A percentile compares a stretch with the other conserved stretches of the same genome.
Evolutionary conservation across 2,329 filamentous ascomycete species (phyloP).

Genomic region (Furcasterigmium furcatum): DNA sequence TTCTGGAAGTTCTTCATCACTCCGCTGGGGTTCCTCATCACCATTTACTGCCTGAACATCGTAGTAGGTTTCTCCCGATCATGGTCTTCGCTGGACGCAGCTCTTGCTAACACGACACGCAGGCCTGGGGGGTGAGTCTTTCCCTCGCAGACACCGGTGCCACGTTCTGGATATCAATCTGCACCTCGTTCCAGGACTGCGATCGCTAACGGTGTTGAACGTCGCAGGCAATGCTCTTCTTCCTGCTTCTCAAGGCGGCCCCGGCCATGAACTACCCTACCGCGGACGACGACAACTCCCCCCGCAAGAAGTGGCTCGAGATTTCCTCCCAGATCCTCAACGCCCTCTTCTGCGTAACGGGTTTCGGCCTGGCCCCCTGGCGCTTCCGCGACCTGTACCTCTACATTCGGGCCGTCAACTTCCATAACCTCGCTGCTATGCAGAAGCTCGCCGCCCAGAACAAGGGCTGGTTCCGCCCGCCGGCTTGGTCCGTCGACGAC

Average conservation of each 20-base stretch:
- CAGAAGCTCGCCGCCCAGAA: slow-evolving; percentile 15
- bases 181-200: too few relatives aligned
- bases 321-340: slow-evolving; percentile 38
- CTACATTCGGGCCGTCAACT: slow-evolving; percentile 14
- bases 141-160: not conserved
- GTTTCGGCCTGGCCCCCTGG: slow-evolving; percentile 82
- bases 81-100: too few relatives aligned
- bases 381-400: slow-evolving; percentile 15
- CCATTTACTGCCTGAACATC: slow-evolving; percentile 23
- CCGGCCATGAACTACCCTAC: slow-evolving; percentile 15
- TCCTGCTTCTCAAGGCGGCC: slow-evolving; percentile 19
- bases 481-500: slow-evolving; percentile 15
- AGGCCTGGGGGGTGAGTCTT: slow-evolving; percentile 20
- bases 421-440: slow-evolving; percentile 15
- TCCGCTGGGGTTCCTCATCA: slow-evolving; percentile 21
- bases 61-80: slow-evolving; percentile 14
- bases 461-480: slow-evolving; percentile 21
- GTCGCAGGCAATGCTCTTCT: slow-evolving; percentile 22
- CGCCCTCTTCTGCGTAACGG: slow-evolving; percentile 80
- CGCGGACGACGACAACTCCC: slow-evolving; percentile 12
- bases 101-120: not conserved
- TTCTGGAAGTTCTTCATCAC: slow-evolving; percentile 25
- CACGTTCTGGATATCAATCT: too few relatives aligned
- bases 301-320: slow-evolving; percentile 14
- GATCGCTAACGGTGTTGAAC: too few relatives aligned